phyloP scores from a whole-genome alignment of 192 early-diverging fungal genomes.

The Podila verticillata region DNA sequence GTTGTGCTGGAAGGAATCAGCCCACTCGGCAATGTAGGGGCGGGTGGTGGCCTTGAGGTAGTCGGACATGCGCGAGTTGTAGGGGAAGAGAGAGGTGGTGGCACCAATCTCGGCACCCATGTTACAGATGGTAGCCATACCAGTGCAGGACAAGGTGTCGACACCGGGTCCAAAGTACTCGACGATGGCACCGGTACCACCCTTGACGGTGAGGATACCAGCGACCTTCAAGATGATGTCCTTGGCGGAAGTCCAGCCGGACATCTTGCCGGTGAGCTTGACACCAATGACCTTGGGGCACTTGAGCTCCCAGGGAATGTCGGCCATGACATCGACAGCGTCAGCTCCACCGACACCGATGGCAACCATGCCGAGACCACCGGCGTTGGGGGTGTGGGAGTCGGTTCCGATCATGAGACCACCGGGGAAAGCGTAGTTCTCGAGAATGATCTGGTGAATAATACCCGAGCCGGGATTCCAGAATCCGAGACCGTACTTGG shows the following conservation, averaged over 20 bases:
- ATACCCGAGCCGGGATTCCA: slow-evolving; percentile 96
- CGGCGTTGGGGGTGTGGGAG: slow-evolving; percentile 98
- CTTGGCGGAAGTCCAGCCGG: slow-evolving; percentile 95
- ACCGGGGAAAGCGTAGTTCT: slow-evolving; percentile 98
- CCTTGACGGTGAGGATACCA: slow-evolving; percentile 95
- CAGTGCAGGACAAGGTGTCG: slow-evolving; percentile 94
- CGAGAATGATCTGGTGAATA: slow-evolving; percentile 97
- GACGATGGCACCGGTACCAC: slow-evolving; percentile 96
- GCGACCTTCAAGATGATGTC: slow-evolving; percentile 96
- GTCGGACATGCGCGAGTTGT: slow-evolving; percentile 89
- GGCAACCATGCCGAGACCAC: slow-evolving; percentile 96
- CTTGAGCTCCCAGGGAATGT: slow-evolving; percentile 99
- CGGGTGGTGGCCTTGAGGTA: slow-evolving; percentile 92
- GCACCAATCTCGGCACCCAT: slow-evolving; percentile 99
- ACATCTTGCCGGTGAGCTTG: slow-evolving; percentile 85
- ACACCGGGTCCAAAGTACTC: slow-evolving; percentile 98
- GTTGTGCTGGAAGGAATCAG: slow-evolving; percentile 88
- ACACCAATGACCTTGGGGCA: slow-evolving; percentile 96
- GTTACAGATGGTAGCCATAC: slow-evolving; percentile 99
- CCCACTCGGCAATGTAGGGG: slow-evolving; percentile 77
- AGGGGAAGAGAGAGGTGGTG: slow-evolving; percentile 97
- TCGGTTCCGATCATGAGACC: slow-evolving; percentile 97
- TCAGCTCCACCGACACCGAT: slow-evolving; percentile 98
- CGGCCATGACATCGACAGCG: slow-evolving; percentile 99
- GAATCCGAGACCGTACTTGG: slow-evolving; percentile 96